phyloP scores from a whole-genome alignment of 352 stramenopile genomes.

The Blastocystis hominis region DNA sequence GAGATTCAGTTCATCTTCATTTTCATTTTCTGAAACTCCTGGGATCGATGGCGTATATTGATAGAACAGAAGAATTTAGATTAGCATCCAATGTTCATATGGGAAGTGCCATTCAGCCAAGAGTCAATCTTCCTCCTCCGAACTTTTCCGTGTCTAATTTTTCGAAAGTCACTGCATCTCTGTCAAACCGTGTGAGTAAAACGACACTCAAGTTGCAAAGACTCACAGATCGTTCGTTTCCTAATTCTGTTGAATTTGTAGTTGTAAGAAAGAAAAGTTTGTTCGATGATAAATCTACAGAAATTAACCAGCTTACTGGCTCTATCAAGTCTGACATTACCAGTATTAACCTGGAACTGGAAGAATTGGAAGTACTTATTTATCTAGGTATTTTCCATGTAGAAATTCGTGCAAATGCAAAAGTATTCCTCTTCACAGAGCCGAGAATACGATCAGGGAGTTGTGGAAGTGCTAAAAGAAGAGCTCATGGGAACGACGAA shows the following conservation, averaged over 20 bases:
- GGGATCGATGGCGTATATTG: constrained; percentile 13
- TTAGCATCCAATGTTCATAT: constrained; percentile 4
- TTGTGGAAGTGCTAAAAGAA: constrained; percentile 51
- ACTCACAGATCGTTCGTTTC: constrained; percentile 13
- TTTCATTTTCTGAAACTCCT: no score
- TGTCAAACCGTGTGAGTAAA: constrained; percentile 30
- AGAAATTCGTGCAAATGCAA: constrained; percentile 30
- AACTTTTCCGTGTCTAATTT: constrained; percentile 36
- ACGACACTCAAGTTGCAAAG: constrained; percentile 45
- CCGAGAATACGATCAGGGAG: constrained; percentile 31
- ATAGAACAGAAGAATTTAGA: constrained; percentile 37
- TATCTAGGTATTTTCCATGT: neutral
- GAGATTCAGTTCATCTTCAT: no score
- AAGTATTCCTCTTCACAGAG: constrained; percentile 34
- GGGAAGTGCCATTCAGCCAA: neutral
- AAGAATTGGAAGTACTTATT: constrained; percentile 42
- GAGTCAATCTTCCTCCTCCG: neutral
- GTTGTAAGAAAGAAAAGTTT: constrained; percentile 46
- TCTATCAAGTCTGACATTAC: constrained; percentile 53
- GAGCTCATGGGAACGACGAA: constrained; percentile 52
- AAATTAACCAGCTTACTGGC: constrained; percentile 37
- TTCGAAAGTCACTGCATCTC: constrained; percentile 36
- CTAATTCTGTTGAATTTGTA: neutral
- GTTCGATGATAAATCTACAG: constrained; percentile 46
- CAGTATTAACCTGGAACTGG: constrained; percentile 22